phyloP scores from a whole-genome alignment of 1,139 yeast species.

The Blastobotrys buckinghamii region DNA sequence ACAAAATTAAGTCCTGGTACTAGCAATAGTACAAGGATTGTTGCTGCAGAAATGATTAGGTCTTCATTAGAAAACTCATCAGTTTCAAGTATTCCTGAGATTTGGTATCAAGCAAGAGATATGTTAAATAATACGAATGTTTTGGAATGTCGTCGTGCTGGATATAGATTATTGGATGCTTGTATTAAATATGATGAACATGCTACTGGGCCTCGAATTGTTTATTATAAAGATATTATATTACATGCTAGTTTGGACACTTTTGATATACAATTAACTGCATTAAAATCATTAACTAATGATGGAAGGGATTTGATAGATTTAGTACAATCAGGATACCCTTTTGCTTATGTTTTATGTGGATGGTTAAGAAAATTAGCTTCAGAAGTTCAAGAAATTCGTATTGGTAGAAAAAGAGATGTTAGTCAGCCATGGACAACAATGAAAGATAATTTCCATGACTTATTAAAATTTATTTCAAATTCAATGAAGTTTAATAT shows the following conservation, averaged over 20 bases:
- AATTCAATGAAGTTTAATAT: conserved; percentile 48
- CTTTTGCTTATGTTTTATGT: conserved; percentile 40
- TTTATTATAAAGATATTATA: conserved; percentile 57
- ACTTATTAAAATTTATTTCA: conserved; percentile 37
- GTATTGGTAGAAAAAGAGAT: conserved; percentile 28
- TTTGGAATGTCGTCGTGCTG: conserved; percentile 46
- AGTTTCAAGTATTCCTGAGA: conserved; percentile 58
- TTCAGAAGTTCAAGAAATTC: conserved; percentile 28
- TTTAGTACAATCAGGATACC: conserved; percentile 43
- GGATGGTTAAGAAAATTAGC: conserved; percentile 35
- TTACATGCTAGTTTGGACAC: conserved; percentile 47
- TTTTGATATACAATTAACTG: conserved; percentile 49
- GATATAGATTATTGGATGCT: conserved; percentile 46
- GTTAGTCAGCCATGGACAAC: conserved; percentile 27
- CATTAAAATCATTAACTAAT: conserved; percentile 49
- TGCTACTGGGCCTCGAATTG: conserved; percentile 42
- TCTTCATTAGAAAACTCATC: conserved; percentile 48
- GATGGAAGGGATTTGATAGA: conserved; percentile 59
- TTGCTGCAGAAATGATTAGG: conserved; percentile 49
- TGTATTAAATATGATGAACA: conserved; percentile 54
- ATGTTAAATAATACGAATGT: conserved; percentile 43
- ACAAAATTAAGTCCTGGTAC: conserved; percentile 37
- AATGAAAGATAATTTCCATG: conserved; percentile 30
- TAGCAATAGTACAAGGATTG: conserved; percentile 40
- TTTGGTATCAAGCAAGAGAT: conserved; percentile 67